Base-by-base conservation (phyloP, 768 basidiomycete genomes). In the Dioszegia crocea region DNA sequence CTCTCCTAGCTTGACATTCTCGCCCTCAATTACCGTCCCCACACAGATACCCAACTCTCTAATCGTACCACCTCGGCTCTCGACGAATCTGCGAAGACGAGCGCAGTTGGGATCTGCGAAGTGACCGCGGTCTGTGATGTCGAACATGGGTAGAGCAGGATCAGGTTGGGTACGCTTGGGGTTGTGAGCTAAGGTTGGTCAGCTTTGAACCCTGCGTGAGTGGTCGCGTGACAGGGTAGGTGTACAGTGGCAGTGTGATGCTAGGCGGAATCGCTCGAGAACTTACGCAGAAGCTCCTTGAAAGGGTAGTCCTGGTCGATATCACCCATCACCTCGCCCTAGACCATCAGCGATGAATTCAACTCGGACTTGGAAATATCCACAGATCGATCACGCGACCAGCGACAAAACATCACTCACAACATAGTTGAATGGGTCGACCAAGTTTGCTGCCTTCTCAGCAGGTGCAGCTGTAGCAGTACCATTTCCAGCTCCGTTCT, bases 401-500 rank as follows among this genome's bases (percentile, higher is more conserved):
- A 57, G n/a, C 3, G n/a, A 24, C n/a, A n/a, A n/a, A n/a, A n/a
- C n/a, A n/a, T n/a, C n/a, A 71, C 69, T 63, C 59, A 71, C 69
- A 54, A 70, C 71, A 40, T 73, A 73, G 57, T 73, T 73, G 66
- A 63, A 73, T 8, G 71, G 71, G 54, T 73, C 71, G 12, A 73
- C 71, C 26, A 73, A 43, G 19, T 41, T 61, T 5, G 38, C 29
- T 24, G 43, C 47, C 39, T 30, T 44, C 48, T 48, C 57, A 10
- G 26, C 19, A 21, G n/a, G 3, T 4, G 21, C 40, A 12, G 48
- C 38, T 24, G 40, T 19, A 16, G 10, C 33, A 33, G 33, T 33
- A 27, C 38, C 33, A 44, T 57, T 30, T 5, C 47, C 46, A n/a
- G 33, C 33, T 4, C n/a, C 54, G 43, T 49, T 30, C 12, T 46